Base-by-base conservation (phyloP, 495 filamentous ascomycete genomes). In the Neohortaea acidophila region DNA sequence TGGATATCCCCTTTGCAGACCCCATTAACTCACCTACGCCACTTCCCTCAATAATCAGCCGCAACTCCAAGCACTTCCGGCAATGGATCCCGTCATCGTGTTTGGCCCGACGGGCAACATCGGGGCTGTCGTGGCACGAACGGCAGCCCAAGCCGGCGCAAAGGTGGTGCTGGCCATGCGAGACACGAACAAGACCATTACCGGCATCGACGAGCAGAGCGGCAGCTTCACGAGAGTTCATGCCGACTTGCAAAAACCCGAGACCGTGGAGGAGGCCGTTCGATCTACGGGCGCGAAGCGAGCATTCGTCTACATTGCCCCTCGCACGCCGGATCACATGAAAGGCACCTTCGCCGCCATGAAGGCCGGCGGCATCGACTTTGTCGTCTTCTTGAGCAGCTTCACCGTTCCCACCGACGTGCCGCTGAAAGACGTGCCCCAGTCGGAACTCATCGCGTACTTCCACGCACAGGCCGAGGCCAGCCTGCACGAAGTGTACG, bases 81-180 rank as follows among this genome's bases (percentile, higher is more conserved):
- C n/a, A n/a, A 38, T 47, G 33, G 28, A 21, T 13, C 18, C 28
- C 14, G 42, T 45, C 10, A 37, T 49, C 14, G 32, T 49, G 11
- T 49, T 49, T 26, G 46, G 46, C 18, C 36, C 46, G 2, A 45
- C 41, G 1, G 46, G 46, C 20, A 31, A 36, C 24, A 35, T 49
- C 19, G 46, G 46, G 20, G 33, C 36, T 12, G 36, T 34, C 11
- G 38, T 38, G 10, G 42, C 42, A 23, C 25, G 43, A 8, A 27
- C 36, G 3, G 42, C 46, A 13, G 1, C 6, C 10, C 33, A 33
- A 21, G 22, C 23, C 22, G 42, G 46, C 22, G 41, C 46, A 1
- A 41, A 40, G 33, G 46, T 49, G 5, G 36, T 19, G 22, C 46
- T 49, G 10, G 46, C 41, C 10, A 49, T 49, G 46, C 33, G 46